phyloP scores from a whole-genome alignment of 73 alveolate genomes.

The Blepharisma stoltei region DNA sequence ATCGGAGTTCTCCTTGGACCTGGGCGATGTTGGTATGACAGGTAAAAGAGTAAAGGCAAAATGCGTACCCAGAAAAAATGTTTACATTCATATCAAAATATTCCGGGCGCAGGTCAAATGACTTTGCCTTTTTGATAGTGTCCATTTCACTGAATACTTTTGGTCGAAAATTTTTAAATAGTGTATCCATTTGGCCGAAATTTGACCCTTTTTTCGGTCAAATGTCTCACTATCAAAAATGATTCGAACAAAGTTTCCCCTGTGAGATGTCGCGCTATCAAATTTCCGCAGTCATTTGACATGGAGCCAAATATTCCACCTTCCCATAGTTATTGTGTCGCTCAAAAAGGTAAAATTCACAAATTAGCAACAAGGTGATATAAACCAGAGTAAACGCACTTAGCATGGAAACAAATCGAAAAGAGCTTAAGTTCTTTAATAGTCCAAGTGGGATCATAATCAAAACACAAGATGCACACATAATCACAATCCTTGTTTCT shows the following conservation, averaged over 20 bases:
- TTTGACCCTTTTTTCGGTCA: no score
- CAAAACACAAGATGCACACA: background rate
- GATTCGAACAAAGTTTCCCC: no score
- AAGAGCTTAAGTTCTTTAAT: background rate
- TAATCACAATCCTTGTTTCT: background rate
- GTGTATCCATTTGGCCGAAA: no score
- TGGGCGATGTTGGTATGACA: slow-evolving; percentile 27
- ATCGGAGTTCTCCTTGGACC: slow-evolving; percentile 2
- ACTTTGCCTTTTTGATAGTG: no score
- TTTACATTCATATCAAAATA: slow-evolving; percentile 3
- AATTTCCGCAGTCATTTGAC: no score
- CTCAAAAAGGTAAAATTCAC: slow-evolving; percentile 21
- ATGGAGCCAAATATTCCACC: no score
- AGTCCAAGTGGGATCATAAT: slow-evolving; percentile 13
- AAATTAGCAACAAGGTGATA: slow-evolving; percentile 15
- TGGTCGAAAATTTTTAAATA: no score
- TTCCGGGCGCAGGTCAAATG: no score
- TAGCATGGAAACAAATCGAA: slow-evolving; percentile 12
- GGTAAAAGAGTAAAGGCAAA: slow-evolving; percentile 23
- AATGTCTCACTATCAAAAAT: no score
- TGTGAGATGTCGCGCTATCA: no score
- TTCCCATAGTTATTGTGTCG: background rate
- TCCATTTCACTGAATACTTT: no score
- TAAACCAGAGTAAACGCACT: slow-evolving; percentile 7
- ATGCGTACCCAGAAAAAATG: background rate